Evolutionary conservation across 495 filamentous ascomycete species (phyloP), one percentile per base, ranked within the genome.

Genomic region (Penicillium chermesinum): DNA sequence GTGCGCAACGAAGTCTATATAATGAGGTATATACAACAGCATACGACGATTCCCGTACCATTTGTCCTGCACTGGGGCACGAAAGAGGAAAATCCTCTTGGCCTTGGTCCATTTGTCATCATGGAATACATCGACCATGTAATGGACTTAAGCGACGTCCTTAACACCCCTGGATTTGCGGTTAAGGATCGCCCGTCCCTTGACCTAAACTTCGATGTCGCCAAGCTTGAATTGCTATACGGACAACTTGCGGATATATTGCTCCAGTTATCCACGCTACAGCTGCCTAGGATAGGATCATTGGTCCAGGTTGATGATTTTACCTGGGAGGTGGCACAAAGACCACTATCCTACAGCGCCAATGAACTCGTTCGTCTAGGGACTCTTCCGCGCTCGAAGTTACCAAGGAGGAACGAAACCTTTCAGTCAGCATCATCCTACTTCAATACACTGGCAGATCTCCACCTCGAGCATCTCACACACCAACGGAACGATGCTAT

Each of bases 401-500:
- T 61, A 53, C 63, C 54, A 48, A 54, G 15, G 59, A 60, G 39
- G 60, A 58, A 52, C 64, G 63, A 34, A 48, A 72, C 21, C 49
- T 75, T 44, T 62, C 58, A 45, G 46, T 69, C 39, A 41, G 65
- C 38, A 63, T 70, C 51, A 53, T 60, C 44, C 58, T 54, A 63
- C 20, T 6, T 40, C 19, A 17, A 40, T 8, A 17, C 17, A 2
- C 38, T 40, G 5, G 38, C 38, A 20, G 10, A 3, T 18, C 38
- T 40, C 38, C 18, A 76, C 34, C 45, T 74, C 32, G 55, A 57
- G 44, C 58, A 66, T 34, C 60, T 73, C 9, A 16, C 57, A 5
- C 58, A 67, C 44, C 69, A 73, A 55, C 62, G 65, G 36, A 73
- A 74, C 47, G 67, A 74, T 42, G 44, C 64, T 12, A 57, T 69